Base-by-base conservation (phyloP, 768 basidiomycete species). In the Auricularia auricula-judae region DNA sequence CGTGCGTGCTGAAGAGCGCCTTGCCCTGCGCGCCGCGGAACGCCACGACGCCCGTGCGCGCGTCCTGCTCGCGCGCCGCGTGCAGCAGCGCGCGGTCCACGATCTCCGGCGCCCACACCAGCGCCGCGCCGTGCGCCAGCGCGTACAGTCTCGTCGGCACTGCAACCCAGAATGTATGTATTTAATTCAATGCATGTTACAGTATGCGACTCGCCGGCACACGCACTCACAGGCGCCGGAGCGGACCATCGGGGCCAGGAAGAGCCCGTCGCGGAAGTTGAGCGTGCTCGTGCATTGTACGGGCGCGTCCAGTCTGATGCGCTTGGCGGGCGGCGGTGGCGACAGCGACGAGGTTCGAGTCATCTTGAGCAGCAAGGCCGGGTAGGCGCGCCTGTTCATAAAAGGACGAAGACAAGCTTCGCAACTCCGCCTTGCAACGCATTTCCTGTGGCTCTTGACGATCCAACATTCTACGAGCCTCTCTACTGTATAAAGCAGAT, bases 191-290 rank as follows among this genome's bases (percentile, higher is more conserved):
- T 21, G 51, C 33, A 42, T 7, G 39, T 8, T 14, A 8, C 12
- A 2, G 61, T 36, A n/a, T 14, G 11, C 23, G 10, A 59, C 29
- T 29, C 29, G 23, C 29, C 56, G 7, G 23, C 56, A 3, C 43
- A 14, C 44, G 51, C 23, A 82, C 89, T 71, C 75, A 93, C 91
- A 75, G 68, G 88, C 88, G 66, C 94, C 92, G 65, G 92, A 96
- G 71, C 94, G 84, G 62, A 99, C 97, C 97, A 99, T 99, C 1
- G 97, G 97, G 2, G 97, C 96, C n/a, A 99, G 83, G 71, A 97
- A 88, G 36, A 98, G 79, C 10, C 93, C 95, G 76, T 91, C 82
- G 68, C 87, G 87, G 78, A 93, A 99, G 67, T 92, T 60, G 67
- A 85, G 82, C 61, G 58, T 21, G 65, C 53, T 18, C n/a, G 21